Conservation (phyloP, 2,329 filamentous ascomycete genomes). For the Aspergillus uvarum region DNA sequence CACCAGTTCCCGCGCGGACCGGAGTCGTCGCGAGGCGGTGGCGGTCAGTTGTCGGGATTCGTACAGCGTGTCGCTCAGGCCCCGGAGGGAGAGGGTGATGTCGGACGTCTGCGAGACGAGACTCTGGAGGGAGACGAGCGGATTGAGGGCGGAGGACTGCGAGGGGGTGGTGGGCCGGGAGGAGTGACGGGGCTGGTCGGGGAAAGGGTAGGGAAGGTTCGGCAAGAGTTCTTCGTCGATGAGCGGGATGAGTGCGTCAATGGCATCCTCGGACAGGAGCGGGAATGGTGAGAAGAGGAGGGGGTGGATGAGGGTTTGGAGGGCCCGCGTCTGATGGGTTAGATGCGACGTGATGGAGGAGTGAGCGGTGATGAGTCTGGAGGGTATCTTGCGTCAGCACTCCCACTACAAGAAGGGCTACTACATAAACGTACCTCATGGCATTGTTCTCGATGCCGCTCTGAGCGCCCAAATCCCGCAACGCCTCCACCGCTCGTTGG, state of each 20-base stretch:
- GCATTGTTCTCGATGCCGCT: slow-evolving; percentile 57
- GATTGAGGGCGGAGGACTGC: slow-evolving; percentile 40
- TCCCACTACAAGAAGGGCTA: background rate
- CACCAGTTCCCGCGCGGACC: slow-evolving; percentile 80
- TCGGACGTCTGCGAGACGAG: slow-evolving; percentile 71
- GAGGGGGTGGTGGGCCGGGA: slow-evolving; percentile 34
- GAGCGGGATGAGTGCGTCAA: slow-evolving; percentile 59
- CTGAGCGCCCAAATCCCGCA: slow-evolving; percentile 57
- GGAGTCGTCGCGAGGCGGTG: slow-evolving; percentile 74
- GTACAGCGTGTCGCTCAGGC: slow-evolving; percentile 86
- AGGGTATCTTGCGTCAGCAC: slow-evolving; percentile 7
- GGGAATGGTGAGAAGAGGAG: slow-evolving; percentile 59
- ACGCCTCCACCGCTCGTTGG: slow-evolving; percentile 50
- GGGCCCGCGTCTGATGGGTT: slow-evolving; percentile 59
- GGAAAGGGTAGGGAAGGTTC: slow-evolving; percentile 51
- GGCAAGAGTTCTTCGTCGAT: slow-evolving; percentile 54
- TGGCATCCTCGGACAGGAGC: slow-evolving; percentile 52
- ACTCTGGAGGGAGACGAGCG: slow-evolving; percentile 63
- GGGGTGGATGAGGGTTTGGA: slow-evolving; percentile 59
- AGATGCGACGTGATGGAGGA: slow-evolving; percentile 60
- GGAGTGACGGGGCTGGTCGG: slow-evolving; percentile 28
- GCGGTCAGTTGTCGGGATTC: slow-evolving; percentile 89
- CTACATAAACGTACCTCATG: slow-evolving; percentile 46
- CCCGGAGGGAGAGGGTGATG: slow-evolving; percentile 75
- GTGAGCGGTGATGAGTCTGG: slow-evolving; percentile 58